These are phyloP conservation scores for Pleurotus djamor DNA, from an alignment of 768 basidiomycete species.

Conservation along the genomic window DNA sequence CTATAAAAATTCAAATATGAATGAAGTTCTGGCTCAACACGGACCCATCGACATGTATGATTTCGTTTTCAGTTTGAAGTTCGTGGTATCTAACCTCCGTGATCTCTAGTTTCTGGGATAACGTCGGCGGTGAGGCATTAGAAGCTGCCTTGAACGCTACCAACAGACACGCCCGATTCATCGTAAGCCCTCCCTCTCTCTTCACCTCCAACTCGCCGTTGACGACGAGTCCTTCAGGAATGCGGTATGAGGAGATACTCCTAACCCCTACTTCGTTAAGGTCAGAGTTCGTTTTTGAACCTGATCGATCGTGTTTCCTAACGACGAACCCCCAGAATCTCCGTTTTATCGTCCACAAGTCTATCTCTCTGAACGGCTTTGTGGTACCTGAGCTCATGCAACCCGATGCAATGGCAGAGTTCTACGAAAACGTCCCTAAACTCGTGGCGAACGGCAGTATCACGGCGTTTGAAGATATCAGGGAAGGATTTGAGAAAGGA, in stretches of 20 bases:
- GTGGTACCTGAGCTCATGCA: conserved; percentile 13
- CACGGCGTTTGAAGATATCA: conserved; percentile 15
- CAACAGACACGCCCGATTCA: conserved; percentile 30
- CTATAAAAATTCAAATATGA: conserved; percentile 44
- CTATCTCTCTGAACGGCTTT: conserved; percentile 36
- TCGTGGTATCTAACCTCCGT: neutral
- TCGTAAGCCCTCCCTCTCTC: conserved; percentile 13
- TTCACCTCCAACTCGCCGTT: neutral
- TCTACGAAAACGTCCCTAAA: conserved; percentile 27
- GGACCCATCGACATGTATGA: conserved; percentile 47
- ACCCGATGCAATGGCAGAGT: conserved; percentile 25
- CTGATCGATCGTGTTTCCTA: conserved; percentile 19
- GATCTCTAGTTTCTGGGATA: conserved; percentile 11
- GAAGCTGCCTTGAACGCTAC: conserved; percentile 38
- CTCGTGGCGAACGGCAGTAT: conserved; percentile 27
- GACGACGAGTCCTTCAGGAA: conserved; percentile 10
- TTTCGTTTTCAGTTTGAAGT: neutral
- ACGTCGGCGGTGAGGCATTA: conserved; percentile 41
- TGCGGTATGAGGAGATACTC: conserved; percentile 23
- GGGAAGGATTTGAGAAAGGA: neutral
- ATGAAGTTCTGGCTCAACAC: conserved; percentile 30
- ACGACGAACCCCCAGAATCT: conserved; percentile 23
- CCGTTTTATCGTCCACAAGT: conserved; percentile 26
- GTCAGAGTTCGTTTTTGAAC: neutral
- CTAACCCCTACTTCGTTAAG: neutral